Percentiles rank a stretch among this genome's conserved stretches.
Conservation (phyloP, 192 early-diverging fungal genomes). For the Gamsiella multidivaricata region DNA sequence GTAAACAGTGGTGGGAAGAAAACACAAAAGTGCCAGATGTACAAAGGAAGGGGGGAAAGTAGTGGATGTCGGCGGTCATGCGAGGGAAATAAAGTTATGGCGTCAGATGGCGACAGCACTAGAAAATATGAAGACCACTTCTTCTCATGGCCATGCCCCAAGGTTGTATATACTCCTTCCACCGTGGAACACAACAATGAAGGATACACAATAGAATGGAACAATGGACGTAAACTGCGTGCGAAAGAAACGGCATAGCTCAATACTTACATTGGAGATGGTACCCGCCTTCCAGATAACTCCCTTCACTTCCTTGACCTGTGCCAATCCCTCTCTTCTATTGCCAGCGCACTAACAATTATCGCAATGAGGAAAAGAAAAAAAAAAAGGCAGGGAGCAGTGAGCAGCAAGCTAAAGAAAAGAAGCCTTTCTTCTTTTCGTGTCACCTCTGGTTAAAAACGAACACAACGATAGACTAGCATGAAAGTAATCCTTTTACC, state of each 20-base stretch:
- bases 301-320: conserved; percentile 80
- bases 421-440: no score
- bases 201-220: no score
- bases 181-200: no score
- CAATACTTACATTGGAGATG: conserved; percentile 72
- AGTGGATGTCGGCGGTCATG: neutral
- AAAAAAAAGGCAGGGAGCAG: neutral
- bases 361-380: no score
- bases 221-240: no score
- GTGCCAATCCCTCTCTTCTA: conserved; percentile 79
- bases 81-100: conserved; percentile 40
- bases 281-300: conserved; percentile 85
- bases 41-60: neutral
- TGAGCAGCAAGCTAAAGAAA: neutral
- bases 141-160: no score
- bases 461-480: neutral
- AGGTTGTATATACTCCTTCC: no score
- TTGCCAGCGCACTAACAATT: conserved; percentile 81
- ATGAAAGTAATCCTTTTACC: neutral
- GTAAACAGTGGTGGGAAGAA: neutral
- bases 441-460: neutral
- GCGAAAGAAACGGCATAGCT: neutral
- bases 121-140: neutral
- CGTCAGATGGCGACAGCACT: conserved; percentile 29
- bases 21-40: neutral